Base-by-base conservation (phyloP, 257 asterid genomes). In the Gardenia jasminoides region DNA sequence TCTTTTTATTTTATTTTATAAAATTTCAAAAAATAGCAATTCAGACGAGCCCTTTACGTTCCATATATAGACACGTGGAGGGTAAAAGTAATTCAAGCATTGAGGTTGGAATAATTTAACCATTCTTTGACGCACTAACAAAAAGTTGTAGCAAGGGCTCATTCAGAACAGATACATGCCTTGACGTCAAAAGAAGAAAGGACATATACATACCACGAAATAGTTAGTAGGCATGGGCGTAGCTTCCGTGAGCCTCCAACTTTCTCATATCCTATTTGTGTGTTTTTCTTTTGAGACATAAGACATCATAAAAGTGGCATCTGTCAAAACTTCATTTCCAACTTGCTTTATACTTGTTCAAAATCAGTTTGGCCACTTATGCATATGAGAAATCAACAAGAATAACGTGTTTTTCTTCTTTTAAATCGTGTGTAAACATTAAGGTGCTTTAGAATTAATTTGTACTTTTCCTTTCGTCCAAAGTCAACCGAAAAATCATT, bases 281-380 rank as follows among this genome's bases (percentile, higher is more conserved):
- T 16, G 4, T 36, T 36, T 39, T 9, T 15, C 8, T 16, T 16
- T 1, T 30, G 13, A 19, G 15, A 28, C 22, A 10, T 58, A 22
- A 31, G 70, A 75, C 78, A 75, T 59, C 28, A 58, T 67, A 36
- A 75, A 54, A 50, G 58, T 75, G 69, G 36, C 31, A 36, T 41
- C 28, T 58, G 26, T 58, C 78, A 67, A 39, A 10, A 7, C 36
- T 75, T 24, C 15, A 17, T 36, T 67, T 33, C 16, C 3, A 22
- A 16, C 6, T n/a, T n/a, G n/a, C n/a, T 9, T 31, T 36, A 31
- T 36, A 16, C 17, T 39, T 68, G n/a, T 12, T 68, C 39, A n/a
- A 65, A 65, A 22, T 66, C 39, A 31, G 46, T 31, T 13, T 19
- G 17, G 44, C 5, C 43, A 47, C 44, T 31, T 31, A 7, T 48